Evolutionary conservation across 1,139 yeast genomes (phyloP).

Genomic region (Lodderomyces orthopsilosis): DNA sequence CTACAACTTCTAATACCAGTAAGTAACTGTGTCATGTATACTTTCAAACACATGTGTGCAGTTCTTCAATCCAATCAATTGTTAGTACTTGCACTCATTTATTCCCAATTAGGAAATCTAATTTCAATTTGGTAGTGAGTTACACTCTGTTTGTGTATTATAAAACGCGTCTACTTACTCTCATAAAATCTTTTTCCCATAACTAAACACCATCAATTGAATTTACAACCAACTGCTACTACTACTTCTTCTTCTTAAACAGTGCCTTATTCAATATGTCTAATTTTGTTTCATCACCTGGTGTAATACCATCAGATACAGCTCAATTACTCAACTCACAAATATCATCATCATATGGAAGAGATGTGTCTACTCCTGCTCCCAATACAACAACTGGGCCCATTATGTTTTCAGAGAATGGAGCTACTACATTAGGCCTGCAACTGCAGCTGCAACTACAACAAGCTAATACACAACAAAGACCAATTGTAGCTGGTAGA

Average conservation of each 20-base stretch:
- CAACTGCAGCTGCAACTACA: constrained; percentile 1
- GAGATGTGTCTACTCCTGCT: constrained; percentile 20
- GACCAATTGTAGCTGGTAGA: constrained; percentile 27
- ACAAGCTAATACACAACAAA: constrained; percentile 11
- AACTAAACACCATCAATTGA: no score
- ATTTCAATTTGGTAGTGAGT: not conserved
- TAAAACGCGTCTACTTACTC: constrained; percentile 7
- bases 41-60: no score
- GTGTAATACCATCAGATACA: constrained; percentile 46
- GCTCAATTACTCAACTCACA: constrained; percentile 43
- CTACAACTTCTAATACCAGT: no score
- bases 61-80: no score
- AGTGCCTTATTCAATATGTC: constrained; percentile 27
- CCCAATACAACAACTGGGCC: constrained; percentile 16
- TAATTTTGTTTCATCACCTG: constrained; percentile 47
- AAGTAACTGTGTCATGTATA: no score
- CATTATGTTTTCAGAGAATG: constrained; percentile 13
- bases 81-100: not conserved
- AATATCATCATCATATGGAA: constrained; percentile 44
- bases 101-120: not conserved
- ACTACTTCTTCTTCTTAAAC: not conserved
- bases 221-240: not conserved
- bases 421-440: constrained; percentile 1
- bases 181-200: no score
- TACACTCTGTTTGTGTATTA: not conserved